Base-by-base conservation (phyloP, 805 yeast genomes). In the Starmera amethionina region DNA sequence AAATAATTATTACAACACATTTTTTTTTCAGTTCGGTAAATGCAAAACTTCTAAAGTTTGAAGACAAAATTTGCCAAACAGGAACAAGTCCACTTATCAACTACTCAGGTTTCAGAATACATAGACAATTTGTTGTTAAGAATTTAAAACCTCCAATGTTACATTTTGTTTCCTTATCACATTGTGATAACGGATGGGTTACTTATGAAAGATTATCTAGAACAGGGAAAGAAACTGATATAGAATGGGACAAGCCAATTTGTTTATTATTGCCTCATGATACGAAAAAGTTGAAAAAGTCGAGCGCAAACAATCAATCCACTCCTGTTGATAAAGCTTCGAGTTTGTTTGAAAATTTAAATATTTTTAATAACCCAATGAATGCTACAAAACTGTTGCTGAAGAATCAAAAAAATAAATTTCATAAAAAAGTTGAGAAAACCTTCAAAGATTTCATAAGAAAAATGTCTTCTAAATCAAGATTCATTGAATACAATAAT, bases 31-130 rank as follows among this genome's bases (percentile, higher is more conserved):
- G 9, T 36, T 30, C n/a, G 39, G 40, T 25, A 32, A 34, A 10
- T 29, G 36, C n/a, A 39, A 18, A 37, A 6, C 11, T 32, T 12
- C 22, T 18, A 19, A 28, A 19, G 5, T 12, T 19, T 16, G 36
- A 40, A 32, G 62, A 55, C 43, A 61, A 49, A 40, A 47, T 52
- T 2, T 69, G 75, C 49, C 63, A 64, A 41, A 59, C 65, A 13
- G 25, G 43, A n/a, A 51, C 53, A 10, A 40, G 42, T 1, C 48
- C 56, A 28, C 41, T 46, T 30, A 39, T 59, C 11, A 67, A 72
- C 1, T 79, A 69, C 47, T 65, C 78, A 1, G 87, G 87, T 0
- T 73, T 77, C 48, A 71, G 72, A 41, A 58, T 79, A 2, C 69
- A 70, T 38, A 62, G 79, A 38, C 67, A 71, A 16, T 71, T 69